A percentile compares a stretch with the other conserved stretches of the same genome.
These are phyloP conservation scores for Gossypium lobatum DNA, from an alignment of 441 rosid species.

Conservation along the genomic window DNA sequence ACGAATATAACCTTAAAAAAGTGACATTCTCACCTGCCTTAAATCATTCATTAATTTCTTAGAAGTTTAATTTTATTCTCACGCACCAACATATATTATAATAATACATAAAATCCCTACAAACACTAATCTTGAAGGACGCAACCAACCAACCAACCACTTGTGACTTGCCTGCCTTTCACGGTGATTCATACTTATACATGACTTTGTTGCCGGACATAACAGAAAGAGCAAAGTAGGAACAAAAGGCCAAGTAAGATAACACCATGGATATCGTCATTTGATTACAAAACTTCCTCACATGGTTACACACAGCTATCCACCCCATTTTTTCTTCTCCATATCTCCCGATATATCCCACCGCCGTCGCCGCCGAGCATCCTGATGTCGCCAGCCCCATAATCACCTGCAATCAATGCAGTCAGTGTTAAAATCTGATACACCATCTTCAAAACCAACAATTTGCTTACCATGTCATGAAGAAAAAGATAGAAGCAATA, in stretches of 20 bases:
- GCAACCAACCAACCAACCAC: neutral
- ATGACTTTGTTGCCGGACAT: constrained; percentile 29
- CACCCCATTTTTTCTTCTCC: constrained; percentile 44
- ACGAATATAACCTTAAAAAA: too few species aligned
- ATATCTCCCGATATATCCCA: constrained; percentile 36
- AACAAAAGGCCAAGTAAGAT: constrained; percentile 43
- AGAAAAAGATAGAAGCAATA: constrained; percentile 30
- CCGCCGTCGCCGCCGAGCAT: constrained; percentile 48
- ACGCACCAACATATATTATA: neutral
- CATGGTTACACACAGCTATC: constrained; percentile 37
- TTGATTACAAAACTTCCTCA: constrained; percentile 41
- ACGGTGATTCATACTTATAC: neutral
- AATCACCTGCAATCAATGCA: constrained; percentile 34
- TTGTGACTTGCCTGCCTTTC: neutral
- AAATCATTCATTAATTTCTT: too few species aligned
- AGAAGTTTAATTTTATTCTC: too few species aligned
- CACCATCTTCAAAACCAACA: neutral
- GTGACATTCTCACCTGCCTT: too few species aligned
- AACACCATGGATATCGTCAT: constrained; percentile 27
- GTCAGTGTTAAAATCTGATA: neutral
- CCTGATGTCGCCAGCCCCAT: constrained; percentile 45
- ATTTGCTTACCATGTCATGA: constrained; percentile 46
- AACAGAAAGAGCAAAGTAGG: constrained; percentile 34
- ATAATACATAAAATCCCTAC: neutral
- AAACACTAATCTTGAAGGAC: neutral